Evolutionary conservation across 164 flowering plant species (phyloP), one percentile per base, ranked within the genome.

Genomic region (Vitis amurensis): DNA sequence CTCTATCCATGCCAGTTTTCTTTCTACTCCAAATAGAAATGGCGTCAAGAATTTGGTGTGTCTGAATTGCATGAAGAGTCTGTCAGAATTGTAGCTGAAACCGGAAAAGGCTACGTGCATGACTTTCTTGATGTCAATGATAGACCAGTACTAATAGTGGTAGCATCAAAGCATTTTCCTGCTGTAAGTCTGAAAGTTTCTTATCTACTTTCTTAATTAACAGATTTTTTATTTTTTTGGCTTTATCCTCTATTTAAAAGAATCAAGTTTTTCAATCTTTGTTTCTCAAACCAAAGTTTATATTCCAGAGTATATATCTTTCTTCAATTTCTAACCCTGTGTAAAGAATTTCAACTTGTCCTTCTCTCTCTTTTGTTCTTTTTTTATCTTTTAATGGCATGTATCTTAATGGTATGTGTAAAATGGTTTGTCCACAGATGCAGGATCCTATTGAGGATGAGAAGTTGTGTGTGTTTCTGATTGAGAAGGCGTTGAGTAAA

Each of bases 11-110:
- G 44, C 4, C 15, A 3, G 11, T 49, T 76, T 53, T 79, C 58
- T 49, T 64, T 75, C n/a, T 11, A 64, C 59, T 50, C 11, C 14
- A 59, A 50, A 66, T 69, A 94, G 99, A 91, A 79, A 84, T 94
- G 99, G 97, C 94, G 89, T 70, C 81, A 82, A 81, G 97, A 92
- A 62, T 88, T 92, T 76, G 80, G 87, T 29, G 93, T 92, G 29
- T 85, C 92, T 67, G 77, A 87, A 31, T 70, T 94, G 72, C 73
- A 91, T 47, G 94, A 92, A 67, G 89, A 88, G 66, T 78, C 87
- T 0, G 85, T 94, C 50, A 77, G 78, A 71, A 60, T 27, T 23
- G 57, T 79, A 49, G 94, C 93, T 61, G 69, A 68, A 68, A 90
- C 91, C 37, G 94, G 98, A 73, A 92, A 92, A 77, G 80, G 89